Base-by-base conservation (phyloP, 1,284 basidiomycete genomes). In the Trichosporon ovoides region DNA sequence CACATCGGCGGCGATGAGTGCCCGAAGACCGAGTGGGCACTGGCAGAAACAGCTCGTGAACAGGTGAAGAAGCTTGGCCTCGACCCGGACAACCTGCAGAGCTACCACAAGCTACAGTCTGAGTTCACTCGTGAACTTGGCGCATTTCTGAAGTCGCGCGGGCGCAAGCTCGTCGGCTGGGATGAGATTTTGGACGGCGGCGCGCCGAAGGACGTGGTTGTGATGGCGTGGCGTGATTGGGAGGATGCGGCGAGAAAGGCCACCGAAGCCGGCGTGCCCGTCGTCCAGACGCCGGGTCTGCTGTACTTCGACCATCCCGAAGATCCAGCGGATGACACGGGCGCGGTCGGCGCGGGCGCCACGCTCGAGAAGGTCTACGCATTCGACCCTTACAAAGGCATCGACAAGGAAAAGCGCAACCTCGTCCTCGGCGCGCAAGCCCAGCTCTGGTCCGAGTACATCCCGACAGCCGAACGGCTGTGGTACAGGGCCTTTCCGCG, bases 141-240 rank as follows among this genome's bases (percentile, higher is more conserved):
- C 11, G 31, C n/a, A 3, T 61, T 54, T 46, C 57, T 64, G 20
- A 28, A 37, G 9, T 33, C 46, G 6, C 50, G 50, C 1, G 62
- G 62, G 3, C 52, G 59, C 31, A 56, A 53, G 55, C 56, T 64
- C 0, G n/a, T 61, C 5, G 62, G 62, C 3, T 64, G 62, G 62
- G 62, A 64, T 59, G 62, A 64, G 57, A 59, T 64, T 24, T 43
- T 64, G 38, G 62, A 64, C 57, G 62, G 59, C 38, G 62, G 62
- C 31, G 51, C 36, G 20, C 53, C 35, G 14, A 33, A 49, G 14
- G 54, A 57, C 38, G 51, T 49, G 19, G 48, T 58, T 13, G 59
- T 61, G 37, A 55, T 64, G 56, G 57, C 57, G 7, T 64, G 62
- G 62, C 59, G 62, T 13, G 37, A 31, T 19, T 61, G 59, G 59